A percentile compares a stretch with the other conserved stretches of the same genome.
Evolutionary conservation across 192 early-diverging fungal species (phyloP).

Genomic region (Umbelopsis sp.): DNA sequence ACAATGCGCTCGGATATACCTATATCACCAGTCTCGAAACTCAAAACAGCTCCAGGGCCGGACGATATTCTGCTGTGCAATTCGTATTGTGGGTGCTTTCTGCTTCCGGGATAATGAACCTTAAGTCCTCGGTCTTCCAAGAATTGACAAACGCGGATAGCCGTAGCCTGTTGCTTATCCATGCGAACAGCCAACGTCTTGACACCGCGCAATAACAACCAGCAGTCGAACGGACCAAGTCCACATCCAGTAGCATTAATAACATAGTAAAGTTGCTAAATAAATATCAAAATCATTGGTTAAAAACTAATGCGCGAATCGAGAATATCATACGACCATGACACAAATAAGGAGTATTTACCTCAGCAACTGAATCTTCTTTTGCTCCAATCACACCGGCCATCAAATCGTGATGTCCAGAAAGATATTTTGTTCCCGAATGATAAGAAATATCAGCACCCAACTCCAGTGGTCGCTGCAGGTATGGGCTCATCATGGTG

Average conservation of each 20-base stretch:
- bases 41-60: conserved; percentile 93
- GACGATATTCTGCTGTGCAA: conserved; percentile 76
- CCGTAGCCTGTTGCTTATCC: conserved; percentile 90
- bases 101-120: conserved; percentile 89
- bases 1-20: conserved; percentile 79
- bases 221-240: conserved; percentile 90
- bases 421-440: conserved; percentile 96
- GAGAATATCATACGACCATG: not conserved
- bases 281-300: not conserved
- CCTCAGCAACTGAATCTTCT: conserved; percentile 71
- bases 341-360: conserved; percentile 36
- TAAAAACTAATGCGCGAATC: conserved; percentile 8
- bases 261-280: conserved; percentile 83
- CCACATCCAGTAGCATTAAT: conserved; percentile 94
- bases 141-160: conserved; percentile 76
- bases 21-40: conserved; percentile 91
- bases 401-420: conserved; percentile 98
- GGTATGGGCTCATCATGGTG: conserved; percentile 98
- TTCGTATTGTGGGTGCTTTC: conserved; percentile 82
- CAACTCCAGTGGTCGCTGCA: conserved; percentile 85
- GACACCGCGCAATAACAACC: conserved; percentile 90
- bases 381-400: conserved; percentile 92
- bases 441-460: conserved; percentile 96
- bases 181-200: conserved; percentile 97
- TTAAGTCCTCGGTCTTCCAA: conserved; percentile 80